These are phyloP conservation scores for Verticillium tricorpus DNA, from an alignment of 2,329 filamentous ascomycete genomes.

Conservation along the genomic window DNA sequence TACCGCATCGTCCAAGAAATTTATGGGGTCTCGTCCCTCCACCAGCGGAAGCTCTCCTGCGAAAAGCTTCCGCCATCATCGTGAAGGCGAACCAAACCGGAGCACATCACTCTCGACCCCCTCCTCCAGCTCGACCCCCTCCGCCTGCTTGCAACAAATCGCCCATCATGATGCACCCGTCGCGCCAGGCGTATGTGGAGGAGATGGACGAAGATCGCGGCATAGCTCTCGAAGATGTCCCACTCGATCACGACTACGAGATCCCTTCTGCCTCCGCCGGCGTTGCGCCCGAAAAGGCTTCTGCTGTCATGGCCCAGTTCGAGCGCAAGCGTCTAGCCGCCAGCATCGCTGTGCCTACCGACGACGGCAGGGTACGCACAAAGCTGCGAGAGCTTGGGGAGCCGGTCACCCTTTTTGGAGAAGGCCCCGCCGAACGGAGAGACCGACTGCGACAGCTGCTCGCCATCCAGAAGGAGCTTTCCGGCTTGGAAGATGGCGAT, in stretches of 20 bases:
- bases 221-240: slow-evolving; percentile 46
- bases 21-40: background rate
- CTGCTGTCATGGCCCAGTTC: slow-evolving; percentile 81
- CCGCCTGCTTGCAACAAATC: background rate
- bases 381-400: slow-evolving; percentile 84
- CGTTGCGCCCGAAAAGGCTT: slow-evolving; percentile 74
- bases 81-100: background rate
- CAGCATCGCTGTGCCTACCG: slow-evolving; percentile 86
- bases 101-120: background rate
- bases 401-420: slow-evolving; percentile 90
- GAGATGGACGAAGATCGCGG: slow-evolving; percentile 46
- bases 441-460: slow-evolving; percentile 82
- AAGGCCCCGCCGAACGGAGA: slow-evolving; percentile 78
- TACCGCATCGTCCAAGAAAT: background rate
- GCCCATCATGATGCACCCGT: slow-evolving; percentile 69
- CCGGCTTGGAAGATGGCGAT: slow-evolving; percentile 51
- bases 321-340: slow-evolving; percentile 86
- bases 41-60: background rate
- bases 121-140: background rate
- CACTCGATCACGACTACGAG: slow-evolving; percentile 77
- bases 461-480: slow-evolving; percentile 64
- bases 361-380: slow-evolving; percentile 80
- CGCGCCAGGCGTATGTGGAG: slow-evolving; percentile 91
- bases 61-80: background rate
- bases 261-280: slow-evolving; percentile 62